These are phyloP conservation scores for Rhizopus delemar DNA, from an alignment of 371 early-diverging fungal genomes.

Conservation along the genomic window DNA sequence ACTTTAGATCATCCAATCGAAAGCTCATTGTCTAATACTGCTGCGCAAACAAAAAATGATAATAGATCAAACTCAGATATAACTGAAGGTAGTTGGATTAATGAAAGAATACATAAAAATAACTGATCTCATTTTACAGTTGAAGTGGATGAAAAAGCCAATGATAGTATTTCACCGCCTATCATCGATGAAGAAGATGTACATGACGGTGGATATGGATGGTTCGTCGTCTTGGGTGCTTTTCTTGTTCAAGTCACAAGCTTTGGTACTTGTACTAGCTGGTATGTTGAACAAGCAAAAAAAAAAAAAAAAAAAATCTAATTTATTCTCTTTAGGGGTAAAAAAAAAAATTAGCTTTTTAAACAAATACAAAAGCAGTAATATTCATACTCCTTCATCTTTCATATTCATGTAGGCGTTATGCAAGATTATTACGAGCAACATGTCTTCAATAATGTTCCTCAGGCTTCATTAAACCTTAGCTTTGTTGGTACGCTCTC, in stretches of 20 bases:
- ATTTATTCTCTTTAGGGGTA: constrained; percentile 21
- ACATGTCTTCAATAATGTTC: constrained; percentile 20
- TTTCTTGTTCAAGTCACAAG: constrained; percentile 59
- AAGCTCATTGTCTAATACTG: constrained; percentile 6
- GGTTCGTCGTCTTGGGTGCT: constrained; percentile 59
- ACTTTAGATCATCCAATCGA: constrained; percentile 22
- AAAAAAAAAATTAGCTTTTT: neutral
- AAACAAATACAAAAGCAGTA: no score
- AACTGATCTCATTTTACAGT: neutral
- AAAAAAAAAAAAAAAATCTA: neutral
- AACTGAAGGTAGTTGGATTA: constrained; percentile 8
- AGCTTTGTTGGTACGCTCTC: constrained; percentile 46
- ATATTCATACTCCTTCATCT: no score
- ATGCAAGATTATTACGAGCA: constrained; percentile 36
- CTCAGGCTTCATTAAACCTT: constrained; percentile 27
- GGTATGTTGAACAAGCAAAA: constrained; percentile 19
- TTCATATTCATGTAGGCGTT: constrained; percentile 18
- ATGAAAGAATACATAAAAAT: no score
- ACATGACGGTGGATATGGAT: constrained; percentile 60
- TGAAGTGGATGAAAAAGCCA: constrained; percentile 3
- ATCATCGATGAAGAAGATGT: constrained; percentile 23
- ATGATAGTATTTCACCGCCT: neutral
- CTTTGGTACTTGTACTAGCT: constrained; percentile 49
- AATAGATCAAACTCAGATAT: constrained; percentile 8
- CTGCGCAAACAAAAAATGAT: constrained; percentile 2